Conservation (phyloP, 23 red algal genomes). For the Gracilaria gracilis region DNA sequence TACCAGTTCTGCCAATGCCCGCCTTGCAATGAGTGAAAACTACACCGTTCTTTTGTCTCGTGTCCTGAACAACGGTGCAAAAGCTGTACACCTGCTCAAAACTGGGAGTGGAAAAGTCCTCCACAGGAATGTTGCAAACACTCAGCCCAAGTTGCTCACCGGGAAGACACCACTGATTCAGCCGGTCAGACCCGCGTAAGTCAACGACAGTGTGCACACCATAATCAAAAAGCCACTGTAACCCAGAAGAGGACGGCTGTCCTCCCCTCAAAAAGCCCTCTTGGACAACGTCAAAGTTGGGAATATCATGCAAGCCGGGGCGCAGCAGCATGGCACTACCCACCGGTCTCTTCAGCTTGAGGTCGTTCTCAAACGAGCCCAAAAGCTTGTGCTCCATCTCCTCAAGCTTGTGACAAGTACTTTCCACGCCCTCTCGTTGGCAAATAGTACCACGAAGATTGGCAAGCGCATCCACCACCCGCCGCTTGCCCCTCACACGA, state of each 20-base stretch:
- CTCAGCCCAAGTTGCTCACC: constrained; percentile 23
- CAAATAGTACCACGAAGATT: constrained; percentile 3
- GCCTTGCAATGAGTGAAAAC: constrained; percentile 85
- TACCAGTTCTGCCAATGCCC: constrained; percentile 85
- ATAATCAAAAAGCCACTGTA: constrained; percentile 79
- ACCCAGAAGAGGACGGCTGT: constrained; percentile 67
- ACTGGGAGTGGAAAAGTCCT: constrained; percentile 80
- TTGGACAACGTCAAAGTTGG: constrained; percentile 81
- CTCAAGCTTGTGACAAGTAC: background rate
- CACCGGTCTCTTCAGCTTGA: constrained; percentile 36
- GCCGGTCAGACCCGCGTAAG: constrained; percentile 81
- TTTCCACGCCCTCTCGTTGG: background rate
- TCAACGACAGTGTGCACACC: constrained; percentile 76
- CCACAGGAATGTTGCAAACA: constrained; percentile 62
- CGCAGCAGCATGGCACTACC: constrained; percentile 81
- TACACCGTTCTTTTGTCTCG: background rate
- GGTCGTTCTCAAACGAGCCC: constrained; percentile 40
- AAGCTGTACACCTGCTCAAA: constrained; percentile 74
- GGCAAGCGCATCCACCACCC: constrained; percentile 35
- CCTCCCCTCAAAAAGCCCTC: constrained; percentile 69
- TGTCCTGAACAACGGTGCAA: constrained; percentile 27
- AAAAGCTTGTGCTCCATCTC: constrained; percentile 8
- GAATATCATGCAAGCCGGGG: constrained; percentile 80
- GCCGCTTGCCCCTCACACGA: constrained; percentile 56
- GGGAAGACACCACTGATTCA: constrained; percentile 78